These are phyloP conservation scores for Strobilomyces dryophilus DNA, from an alignment of 768 basidiomycete species.

Conservation along the genomic window DNA sequence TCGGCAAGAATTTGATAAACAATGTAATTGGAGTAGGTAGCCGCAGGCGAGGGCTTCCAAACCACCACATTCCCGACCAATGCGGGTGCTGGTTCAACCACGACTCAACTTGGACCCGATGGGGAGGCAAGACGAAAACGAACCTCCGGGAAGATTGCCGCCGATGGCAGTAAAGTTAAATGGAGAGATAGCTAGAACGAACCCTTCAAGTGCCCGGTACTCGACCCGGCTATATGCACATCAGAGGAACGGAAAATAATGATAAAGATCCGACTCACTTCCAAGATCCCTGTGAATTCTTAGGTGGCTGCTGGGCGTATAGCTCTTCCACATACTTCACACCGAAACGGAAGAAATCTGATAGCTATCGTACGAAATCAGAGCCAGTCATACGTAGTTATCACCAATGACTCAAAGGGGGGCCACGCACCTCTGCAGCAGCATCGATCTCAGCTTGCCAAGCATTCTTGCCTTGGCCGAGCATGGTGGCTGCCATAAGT, in stretches of 20 bases:
- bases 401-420: not conserved
- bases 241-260: constrained; percentile 2
- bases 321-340: constrained; percentile 97
- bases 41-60: constrained; percentile 97
- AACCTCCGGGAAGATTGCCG: constrained; percentile 82
- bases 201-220: constrained; percentile 97
- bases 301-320: constrained; percentile 84
- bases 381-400: not conserved
- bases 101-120: not conserved
- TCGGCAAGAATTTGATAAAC: constrained; percentile 88
- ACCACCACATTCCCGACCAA: constrained; percentile 92
- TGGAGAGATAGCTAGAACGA: constrained; percentile 95
- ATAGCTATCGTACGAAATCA: constrained; percentile 43
- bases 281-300: constrained; percentile 86
- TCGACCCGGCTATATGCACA: constrained; percentile 70
- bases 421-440: constrained; percentile 78
- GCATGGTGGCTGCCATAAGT: constrained; percentile 93
- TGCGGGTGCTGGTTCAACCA: constrained; percentile 60
- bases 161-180: constrained; percentile 99
- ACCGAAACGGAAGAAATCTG: constrained; percentile 94
- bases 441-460: constrained; percentile 99
- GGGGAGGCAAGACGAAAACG: constrained; percentile 2
- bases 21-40: constrained; percentile 94
- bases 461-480: constrained; percentile 97
- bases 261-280: constrained; percentile 60